Base-by-base conservation (phyloP, 2,329 filamentous ascomycete genomes). In the Phoma sp. region DNA sequence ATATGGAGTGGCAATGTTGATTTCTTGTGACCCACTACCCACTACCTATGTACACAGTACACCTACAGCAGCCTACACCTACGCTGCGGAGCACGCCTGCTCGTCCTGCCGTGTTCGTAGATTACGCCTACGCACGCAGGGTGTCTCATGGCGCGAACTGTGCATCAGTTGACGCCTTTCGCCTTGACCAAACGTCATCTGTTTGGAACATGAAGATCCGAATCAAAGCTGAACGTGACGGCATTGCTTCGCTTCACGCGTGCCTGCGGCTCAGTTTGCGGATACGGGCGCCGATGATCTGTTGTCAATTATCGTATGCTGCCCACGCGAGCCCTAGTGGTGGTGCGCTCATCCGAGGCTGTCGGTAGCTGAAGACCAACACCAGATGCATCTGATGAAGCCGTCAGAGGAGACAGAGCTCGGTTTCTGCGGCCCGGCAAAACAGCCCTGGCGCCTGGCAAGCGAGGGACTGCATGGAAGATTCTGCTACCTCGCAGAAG, bases 261-360 rank as follows among this genome's bases (percentile, higher is more conserved):
- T 13, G 46, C 54, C 48, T 46, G 52, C 51, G 52, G 40, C 36
- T 51, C 48, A 46, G 41, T 39, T 33, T 35, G 43, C 35, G 41
- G 29, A 63, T 58, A 64, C 61, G 57, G 60, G 48, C n/a, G 27
- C 31, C 43, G 43, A 55, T 51, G 48, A 35, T 35, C 22, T 38
- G 37, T 55, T 51, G 53, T 19, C 59, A 65, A 63, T 63, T 56
- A 52, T 61, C 57, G 53, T 55, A 46, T 55, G 61, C 59, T 61
- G 58, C 60, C 55, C 52, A 31, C 41, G 40, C 56, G 13, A 33
- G 39, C 45, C 57, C 52, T 55, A 57, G 51, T 41, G 43, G 43
- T 31, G 43, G 32, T 41, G 27, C 51, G 12, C 41, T 12, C 12
- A 21, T 43, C 43, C 51, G 25, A 57, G 49, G 51, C 52, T 52